Evolutionary conservation across 1,284 basidiomycete species (phyloP), one percentile per base, ranked within the genome.

Genomic region (Ustilago shanxiensis): DNA sequence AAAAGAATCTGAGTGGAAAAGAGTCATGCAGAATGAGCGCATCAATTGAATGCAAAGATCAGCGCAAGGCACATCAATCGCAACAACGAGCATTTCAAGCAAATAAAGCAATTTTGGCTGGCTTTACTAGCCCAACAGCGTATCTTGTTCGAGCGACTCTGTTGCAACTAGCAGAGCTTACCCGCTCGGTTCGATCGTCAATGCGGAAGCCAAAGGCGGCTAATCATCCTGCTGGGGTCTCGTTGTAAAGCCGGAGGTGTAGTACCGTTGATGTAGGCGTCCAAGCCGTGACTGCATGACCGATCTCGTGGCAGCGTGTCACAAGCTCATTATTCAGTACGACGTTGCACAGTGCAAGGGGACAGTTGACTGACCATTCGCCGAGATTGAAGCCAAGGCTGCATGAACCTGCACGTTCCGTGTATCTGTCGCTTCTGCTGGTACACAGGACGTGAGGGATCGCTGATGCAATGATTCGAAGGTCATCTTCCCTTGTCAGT

Each of bases 1-100:
- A 18, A 37, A 14, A 14, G 53, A 24, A 55, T 44, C 44, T 11
- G 37, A 60, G 8, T 16, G 18, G 14, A 22, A 35, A 52, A 33
- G n/a, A n/a, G 13, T 65, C 28, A 59, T 66, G 64, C 64, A 53
- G 41, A 47, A 44, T 66, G 64, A 66, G 55, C 64, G 57, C 56
- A 66, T 66, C 31, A n/a, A 52, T 47, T 20, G 11, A 28, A 37
- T 28, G 26, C 26, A 28, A 29, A 16, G 63, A 65, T 65, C 63
- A 44, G 63, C 63, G 56, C 55, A n/a, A 65, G 50, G 54, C 54
- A 45, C 53, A 16, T 45, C 8, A 20, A 7, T 33, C 13, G 35
- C 35, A 14, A 37, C 35, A 16, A 9, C 14, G 35, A 37, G 13
- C 44, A 3, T 45, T n/a, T 45, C n/a, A n/a, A 22, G 44, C 8